These are phyloP conservation scores for Penicillium cosmopolitanum DNA, from an alignment of 495 filamentous ascomycete species.

Conservation along the genomic window DNA sequence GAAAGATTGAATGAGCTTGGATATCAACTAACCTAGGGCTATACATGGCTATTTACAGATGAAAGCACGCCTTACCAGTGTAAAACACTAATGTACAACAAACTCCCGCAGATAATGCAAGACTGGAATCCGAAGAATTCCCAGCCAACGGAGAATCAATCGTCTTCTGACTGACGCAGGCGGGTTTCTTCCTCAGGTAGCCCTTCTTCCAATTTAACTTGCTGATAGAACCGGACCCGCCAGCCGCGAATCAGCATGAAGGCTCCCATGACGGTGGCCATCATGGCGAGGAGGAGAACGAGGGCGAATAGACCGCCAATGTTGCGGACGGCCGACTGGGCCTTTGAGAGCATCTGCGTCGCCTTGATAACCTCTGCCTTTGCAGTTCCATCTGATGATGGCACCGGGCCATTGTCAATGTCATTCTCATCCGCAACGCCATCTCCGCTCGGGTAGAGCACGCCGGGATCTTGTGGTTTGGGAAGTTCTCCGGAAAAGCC, in stretches of 20 bases:
- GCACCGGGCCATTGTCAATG: background rate
- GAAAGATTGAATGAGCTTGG: background rate
- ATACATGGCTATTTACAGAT: slow-evolving; percentile 16
- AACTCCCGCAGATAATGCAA: slow-evolving; percentile 21
- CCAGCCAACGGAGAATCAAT: background rate
- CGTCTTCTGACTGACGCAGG: slow-evolving; percentile 16
- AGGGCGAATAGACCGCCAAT: slow-evolving; percentile 29
- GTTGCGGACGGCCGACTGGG: slow-evolving; percentile 26
- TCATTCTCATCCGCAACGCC: slow-evolving; percentile 4
- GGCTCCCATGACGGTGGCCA: slow-evolving; percentile 23
- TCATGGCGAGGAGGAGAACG: slow-evolving; percentile 26
- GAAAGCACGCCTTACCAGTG: slow-evolving; percentile 9
- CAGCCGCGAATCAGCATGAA: slow-evolving; percentile 33
- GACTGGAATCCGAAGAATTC: background rate
- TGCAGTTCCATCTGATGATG: slow-evolving; percentile 13
- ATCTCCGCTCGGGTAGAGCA: slow-evolving; percentile 5
- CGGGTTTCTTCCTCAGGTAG: slow-evolving; percentile 19
- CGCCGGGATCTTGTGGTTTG: slow-evolving; percentile 24
- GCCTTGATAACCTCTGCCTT: slow-evolving; percentile 27
- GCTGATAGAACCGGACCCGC: slow-evolving; percentile 34
- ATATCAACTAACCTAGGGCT: background rate
- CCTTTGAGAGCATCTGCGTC: slow-evolving; percentile 20
- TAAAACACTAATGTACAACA: slow-evolving; percentile 10
- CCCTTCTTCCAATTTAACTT: slow-evolving; percentile 17
- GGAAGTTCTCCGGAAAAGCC: slow-evolving; percentile 13